These are phyloP conservation scores for Annulohypoxylon nitens DNA, from an alignment of 495 filamentous ascomycete species.

Conservation along the genomic window DNA sequence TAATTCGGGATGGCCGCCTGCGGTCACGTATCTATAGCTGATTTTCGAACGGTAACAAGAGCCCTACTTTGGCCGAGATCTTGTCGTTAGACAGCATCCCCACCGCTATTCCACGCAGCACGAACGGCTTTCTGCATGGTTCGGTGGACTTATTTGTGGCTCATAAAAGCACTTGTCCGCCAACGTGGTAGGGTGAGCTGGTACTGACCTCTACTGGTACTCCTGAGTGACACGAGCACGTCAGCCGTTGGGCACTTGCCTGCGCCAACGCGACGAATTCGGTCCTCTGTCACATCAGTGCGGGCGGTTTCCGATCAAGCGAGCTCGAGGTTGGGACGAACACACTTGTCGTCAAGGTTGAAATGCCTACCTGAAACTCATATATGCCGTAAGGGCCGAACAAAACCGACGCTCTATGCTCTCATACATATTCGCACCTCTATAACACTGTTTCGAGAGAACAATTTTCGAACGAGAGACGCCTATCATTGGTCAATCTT, in stretches of 20 bases:
- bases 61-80: slow-evolving; percentile 32
- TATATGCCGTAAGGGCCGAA: slow-evolving; percentile 8
- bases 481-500: neutral
- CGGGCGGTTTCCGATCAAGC: slow-evolving; percentile 16
- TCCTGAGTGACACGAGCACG: slow-evolving; percentile 27
- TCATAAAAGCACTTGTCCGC: slow-evolving; percentile 36
- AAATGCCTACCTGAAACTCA: neutral
- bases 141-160: slow-evolving; percentile 34
- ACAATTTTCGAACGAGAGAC: neutral
- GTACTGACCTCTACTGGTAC: slow-evolving; percentile 16
- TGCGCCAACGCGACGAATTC: slow-evolving; percentile 17
- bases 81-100: slow-evolving; percentile 38
- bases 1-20: slow-evolving; percentile 6
- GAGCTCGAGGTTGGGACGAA: slow-evolving; percentile 20
- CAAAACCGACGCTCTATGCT: slow-evolving; percentile 2
- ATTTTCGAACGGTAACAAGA: slow-evolving; percentile 1
- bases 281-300: slow-evolving; percentile 13
- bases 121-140: slow-evolving; percentile 46
- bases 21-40: slow-evolving; percentile 2
- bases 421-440: neutral
- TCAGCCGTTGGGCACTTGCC: slow-evolving; percentile 15
- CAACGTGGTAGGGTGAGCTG: slow-evolving; percentile 32
- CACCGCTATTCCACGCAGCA: slow-evolving; percentile 47
- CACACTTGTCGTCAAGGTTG: slow-evolving; percentile 6
- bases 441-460: slow-evolving; percentile 14